Conservation (phyloP, 2,329 filamentous ascomycete species). For the Aspergillus hiratsukae region DNA sequence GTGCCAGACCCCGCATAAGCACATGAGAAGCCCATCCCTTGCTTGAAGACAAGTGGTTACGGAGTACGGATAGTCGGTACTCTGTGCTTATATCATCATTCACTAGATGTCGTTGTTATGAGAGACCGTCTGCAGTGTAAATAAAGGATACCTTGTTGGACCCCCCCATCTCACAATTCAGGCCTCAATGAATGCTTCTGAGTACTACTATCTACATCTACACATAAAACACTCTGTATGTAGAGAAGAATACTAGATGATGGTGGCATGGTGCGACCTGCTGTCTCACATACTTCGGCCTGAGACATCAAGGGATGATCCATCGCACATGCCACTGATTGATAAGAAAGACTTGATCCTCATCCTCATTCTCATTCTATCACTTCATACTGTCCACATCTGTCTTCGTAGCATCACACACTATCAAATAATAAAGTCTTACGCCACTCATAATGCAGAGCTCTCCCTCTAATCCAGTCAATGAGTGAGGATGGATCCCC, state of each 20-base stretch:
- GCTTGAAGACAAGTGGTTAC: not conserved
- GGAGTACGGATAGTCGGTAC: not conserved
- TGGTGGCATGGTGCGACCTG: not conserved
- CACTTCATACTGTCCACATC: not conserved
- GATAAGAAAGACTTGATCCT: not conserved
- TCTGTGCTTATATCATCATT: not conserved
- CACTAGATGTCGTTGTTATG: not conserved
- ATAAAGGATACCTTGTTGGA: not conserved
- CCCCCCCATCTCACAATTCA: not conserved
- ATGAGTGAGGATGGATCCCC: not conserved
- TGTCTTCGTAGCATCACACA: not conserved
- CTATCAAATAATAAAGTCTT: not conserved
- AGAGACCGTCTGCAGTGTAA: not conserved
- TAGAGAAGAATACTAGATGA: not conserved
- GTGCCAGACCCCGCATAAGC: not conserved
- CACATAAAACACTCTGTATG: not conserved
- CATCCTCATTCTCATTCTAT: not conserved
- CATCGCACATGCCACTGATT: not conserved
- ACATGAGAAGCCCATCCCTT: not conserved
- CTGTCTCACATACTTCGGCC: not conserved
- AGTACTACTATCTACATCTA: not conserved
- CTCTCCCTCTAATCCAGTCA: not conserved
- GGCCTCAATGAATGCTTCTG: not conserved
- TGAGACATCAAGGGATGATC: not conserved
- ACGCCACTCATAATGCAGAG: not conserved